Base-by-base conservation (phyloP, 2,329 filamentous ascomycete species). In the Colletotrichum tabaci region DNA sequence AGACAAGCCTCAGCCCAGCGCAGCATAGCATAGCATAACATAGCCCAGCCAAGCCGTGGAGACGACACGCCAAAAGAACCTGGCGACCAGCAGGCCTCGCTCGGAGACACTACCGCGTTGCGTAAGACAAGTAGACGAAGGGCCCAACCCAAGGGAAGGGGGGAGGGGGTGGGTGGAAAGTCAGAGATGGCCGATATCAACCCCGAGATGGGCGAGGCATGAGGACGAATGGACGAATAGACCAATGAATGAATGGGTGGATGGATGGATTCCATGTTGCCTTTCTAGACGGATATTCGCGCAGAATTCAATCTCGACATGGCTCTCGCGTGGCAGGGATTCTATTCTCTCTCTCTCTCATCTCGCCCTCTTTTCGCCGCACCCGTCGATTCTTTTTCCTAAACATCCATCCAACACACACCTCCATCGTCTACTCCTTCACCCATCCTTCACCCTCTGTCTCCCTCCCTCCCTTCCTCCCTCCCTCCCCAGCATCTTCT, bases 31-130 rank as follows among this genome's bases (percentile, higher is more conserved):
- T 26, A 26, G 26, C 26, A 26, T 26, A 26, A 4, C 26, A 26
- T 26, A 26, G 26, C 26, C 26, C 26, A 26, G 3, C 26, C 26
- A 4, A 4, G 26, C 26, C 26, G 57, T 71, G 63, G 67, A 30
- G 57, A 67, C 56, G 15, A 15, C 42, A 44, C 26, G 26, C 26
- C 26, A 26, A 23, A 50, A 55, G 21, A 38, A 23, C 23, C 63
- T 58, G 26, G 26, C 26, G 26, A 26, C 26, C 26, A 38, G 44
- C 57, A 71, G 52, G 16, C 49, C 35, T 35, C 0, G 13, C 21
- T 67, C 57, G 64, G 52, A 40, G 50, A 38, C 57, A 38, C 18
- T 57, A 30, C 64, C 46, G 16, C 18, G 60, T 71, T 67, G 57
- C 15, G 68, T 52, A 35, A 66, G 21, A 15, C 12, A 16, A n/a